Conservation (phyloP, 1,139 yeast species). For the Yamadazyma aaseri region DNA sequence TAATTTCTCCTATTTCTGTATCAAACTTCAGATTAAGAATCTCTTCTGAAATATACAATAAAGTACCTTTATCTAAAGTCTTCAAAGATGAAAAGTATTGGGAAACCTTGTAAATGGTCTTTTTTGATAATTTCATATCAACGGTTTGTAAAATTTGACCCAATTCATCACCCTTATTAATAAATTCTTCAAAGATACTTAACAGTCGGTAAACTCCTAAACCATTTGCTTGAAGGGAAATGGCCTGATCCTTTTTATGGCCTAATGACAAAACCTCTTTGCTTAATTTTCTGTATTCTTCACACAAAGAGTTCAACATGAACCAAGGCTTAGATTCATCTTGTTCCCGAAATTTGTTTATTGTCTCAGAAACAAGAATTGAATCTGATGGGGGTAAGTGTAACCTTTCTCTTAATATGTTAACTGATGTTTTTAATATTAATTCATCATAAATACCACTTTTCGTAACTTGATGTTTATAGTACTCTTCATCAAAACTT, state of each 20-base stretch:
- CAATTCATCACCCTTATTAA: constrained; percentile 15
- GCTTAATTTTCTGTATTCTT: constrained; percentile 59
- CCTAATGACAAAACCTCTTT: constrained; percentile 46
- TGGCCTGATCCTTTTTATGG: constrained; percentile 9
- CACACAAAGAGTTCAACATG: constrained; percentile 61
- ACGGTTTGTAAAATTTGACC: constrained; percentile 7
- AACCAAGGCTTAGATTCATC: constrained; percentile 41
- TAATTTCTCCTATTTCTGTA: constrained; percentile 7
- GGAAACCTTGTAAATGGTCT: constrained; percentile 23
- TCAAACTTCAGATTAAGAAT: constrained; percentile 9
- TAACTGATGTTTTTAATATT: constrained; percentile 42
- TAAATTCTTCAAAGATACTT: constrained; percentile 31
- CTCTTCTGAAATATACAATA: constrained; percentile 9
- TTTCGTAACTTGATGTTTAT: constrained; percentile 44
- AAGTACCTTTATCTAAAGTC: constrained; percentile 4
- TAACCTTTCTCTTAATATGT: constrained; percentile 30
- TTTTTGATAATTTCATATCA: constrained; percentile 23
- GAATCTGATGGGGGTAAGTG: constrained; percentile 10
- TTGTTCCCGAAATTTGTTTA: constrained; percentile 12
- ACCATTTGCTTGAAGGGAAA: constrained; percentile 34
- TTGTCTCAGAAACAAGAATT: constrained; percentile 22
- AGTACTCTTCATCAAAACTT: constrained; percentile 33
- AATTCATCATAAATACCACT: constrained; percentile 45
- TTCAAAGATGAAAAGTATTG: constrained; percentile 6
- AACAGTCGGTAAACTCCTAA: constrained; percentile 32